Conservation (phyloP, 208 protist species). For the Wallacemonas sp. region DNA sequence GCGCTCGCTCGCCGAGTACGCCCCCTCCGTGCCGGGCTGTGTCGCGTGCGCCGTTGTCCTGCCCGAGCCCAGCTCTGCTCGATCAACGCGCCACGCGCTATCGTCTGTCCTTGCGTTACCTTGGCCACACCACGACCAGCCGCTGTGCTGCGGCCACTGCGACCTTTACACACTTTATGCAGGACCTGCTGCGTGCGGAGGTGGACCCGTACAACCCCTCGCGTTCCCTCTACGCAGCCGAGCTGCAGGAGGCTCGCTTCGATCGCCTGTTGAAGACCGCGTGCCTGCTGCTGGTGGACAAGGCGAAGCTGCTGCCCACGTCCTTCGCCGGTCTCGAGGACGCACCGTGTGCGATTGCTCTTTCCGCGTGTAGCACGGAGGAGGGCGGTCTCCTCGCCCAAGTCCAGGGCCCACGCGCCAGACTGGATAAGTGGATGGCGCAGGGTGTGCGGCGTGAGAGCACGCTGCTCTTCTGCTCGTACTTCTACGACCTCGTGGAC, state of each 20-base stretch:
- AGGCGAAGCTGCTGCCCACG: neutral
- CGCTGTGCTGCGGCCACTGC: neutral
- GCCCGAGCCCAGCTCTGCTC: neutral
- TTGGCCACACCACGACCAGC: neutral
- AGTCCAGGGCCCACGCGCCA: neutral
- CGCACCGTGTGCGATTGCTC: neutral
- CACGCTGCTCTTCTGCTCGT: conserved; percentile 38
- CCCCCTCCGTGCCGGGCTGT: too few species aligned
- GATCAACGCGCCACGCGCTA: neutral
- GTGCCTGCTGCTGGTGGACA: conserved; percentile 4
- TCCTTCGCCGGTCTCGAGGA: neutral
- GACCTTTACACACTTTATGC: neutral
- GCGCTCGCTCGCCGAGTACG: neutral
- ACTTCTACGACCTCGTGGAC: conserved; percentile 28
- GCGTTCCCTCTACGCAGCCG: neutral
- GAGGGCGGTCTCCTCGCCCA: too few species aligned
- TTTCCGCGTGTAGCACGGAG: too few species aligned
- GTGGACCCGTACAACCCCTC: neutral
- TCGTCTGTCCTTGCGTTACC: too few species aligned
- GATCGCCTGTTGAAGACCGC: neutral
- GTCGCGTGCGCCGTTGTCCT: too few species aligned
- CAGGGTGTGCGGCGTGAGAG: conserved; percentile 33
- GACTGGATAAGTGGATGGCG: conserved; percentile 6
- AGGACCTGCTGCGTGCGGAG: neutral
- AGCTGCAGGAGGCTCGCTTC: neutral